Conservation (phyloP, 2,329 filamentous ascomycete species). For the Claviceps sorghi region DNA sequence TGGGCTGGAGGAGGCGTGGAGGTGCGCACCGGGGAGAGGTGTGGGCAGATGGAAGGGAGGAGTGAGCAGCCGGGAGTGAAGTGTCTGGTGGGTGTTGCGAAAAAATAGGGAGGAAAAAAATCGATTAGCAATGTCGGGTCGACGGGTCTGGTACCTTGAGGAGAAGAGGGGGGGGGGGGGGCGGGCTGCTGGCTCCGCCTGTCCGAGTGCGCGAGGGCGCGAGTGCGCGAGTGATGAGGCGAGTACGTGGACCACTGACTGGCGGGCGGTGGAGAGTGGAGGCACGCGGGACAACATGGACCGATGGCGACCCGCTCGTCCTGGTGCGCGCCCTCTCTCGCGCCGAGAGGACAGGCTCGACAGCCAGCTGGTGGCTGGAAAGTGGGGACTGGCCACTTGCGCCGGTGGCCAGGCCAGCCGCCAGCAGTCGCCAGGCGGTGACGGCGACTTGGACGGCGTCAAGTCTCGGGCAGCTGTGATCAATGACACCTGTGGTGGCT, state of each 20-base stretch:
- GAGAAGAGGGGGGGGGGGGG: not conserved
- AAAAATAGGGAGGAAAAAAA: not conserved
- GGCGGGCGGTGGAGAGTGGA: too few relatives aligned
- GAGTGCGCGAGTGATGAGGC: too few relatives aligned
- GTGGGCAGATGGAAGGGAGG: slow-evolving; percentile 18
- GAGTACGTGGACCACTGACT: too few relatives aligned
- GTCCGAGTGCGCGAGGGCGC: too few relatives aligned
- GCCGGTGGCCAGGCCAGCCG: slow-evolving; percentile 16
- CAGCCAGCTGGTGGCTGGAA: not conserved
- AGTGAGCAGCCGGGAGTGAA: slow-evolving; percentile 9
- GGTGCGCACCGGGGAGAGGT: slow-evolving; percentile 20
- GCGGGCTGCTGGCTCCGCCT: not conserved
- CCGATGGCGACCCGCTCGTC: not conserved
- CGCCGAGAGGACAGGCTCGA: not conserved
- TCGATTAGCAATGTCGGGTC: slow-evolving; percentile 1
- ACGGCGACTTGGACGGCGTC: too few relatives aligned
- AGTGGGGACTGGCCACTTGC: not conserved
- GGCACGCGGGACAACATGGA: not conserved
- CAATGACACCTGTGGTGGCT: not conserved
- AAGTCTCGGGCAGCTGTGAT: not conserved
- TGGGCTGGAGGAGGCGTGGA: slow-evolving; percentile 26
- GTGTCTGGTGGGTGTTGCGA: slow-evolving; percentile 4
- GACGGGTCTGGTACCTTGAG: not conserved
- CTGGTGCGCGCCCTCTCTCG: too few relatives aligned
- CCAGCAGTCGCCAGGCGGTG: not conserved